Base-by-base conservation (phyloP, 805 yeast genomes). In the Danielia reshetovae region DNA sequence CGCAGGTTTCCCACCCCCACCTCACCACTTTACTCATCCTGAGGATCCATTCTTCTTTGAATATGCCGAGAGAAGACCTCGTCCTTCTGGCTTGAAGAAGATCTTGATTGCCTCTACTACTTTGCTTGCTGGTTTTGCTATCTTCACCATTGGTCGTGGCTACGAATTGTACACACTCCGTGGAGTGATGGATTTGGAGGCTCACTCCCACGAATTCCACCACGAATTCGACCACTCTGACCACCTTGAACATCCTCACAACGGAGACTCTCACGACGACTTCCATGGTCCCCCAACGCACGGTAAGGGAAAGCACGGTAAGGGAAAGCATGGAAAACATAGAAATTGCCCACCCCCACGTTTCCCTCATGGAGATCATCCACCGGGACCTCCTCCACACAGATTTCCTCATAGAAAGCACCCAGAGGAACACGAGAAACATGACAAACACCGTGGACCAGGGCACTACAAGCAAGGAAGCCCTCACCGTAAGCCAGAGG, bases 71-170 rank as follows among this genome's bases (percentile, higher is more conserved):
- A 30, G 28, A 8, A 13, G 21, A 8, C 27, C 22, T 12, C 27
- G 25, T 29, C 30, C 18, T 12, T 28, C 28, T 21, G 7, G 23
- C 9, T 24, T 28, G 32, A 31, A 16, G 14, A 42, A 36, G 29
- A 26, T 24, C 4, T 18, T 34, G 21, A 10, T 39, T 13, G 46
- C 39, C 5, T 12, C 45, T n/a, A 34, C 46, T 12, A 39, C 32
- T 14, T 32, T 35, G 5, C 36, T 43, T 9, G 41, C 42, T 2
- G 51, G 49, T 6, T 40, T 40, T 23, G 24, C 41, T 11, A 23
- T 46, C 24, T 48, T 48, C 38, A 34, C 41, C 14, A 27, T 43
- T 29, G 52, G 52, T 18, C 39, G 52, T 31, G 26, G 35, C 12
- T 48, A 41, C 26, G 47, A 48, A 30, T 26, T 33, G 30, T 37